Evolutionary conservation across 2,329 filamentous ascomycete species (phyloP), one percentile per base, ranked within the genome.

Genomic region (Talaromyces pinophilus): DNA sequence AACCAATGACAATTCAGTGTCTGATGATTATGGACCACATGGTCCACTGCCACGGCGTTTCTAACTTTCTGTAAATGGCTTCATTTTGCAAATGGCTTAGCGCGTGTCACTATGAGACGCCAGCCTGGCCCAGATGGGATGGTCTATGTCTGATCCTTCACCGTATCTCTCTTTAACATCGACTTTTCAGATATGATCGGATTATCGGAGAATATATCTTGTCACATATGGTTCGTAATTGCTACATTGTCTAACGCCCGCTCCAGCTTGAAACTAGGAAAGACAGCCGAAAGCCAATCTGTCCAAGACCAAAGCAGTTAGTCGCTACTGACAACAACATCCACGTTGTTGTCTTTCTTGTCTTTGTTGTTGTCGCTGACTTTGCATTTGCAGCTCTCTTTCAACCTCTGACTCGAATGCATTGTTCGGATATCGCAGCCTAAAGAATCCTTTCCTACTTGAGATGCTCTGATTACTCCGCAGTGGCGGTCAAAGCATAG

Each of bases 71-170:
- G 25, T 25, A 25, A 25, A 25, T 25, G 25, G 25, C 25, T 25
- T 4, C 25, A 25, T 25, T 62, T 22, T 19, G n/a, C 4, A 42
- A 54, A 15, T 8, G 22, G 61, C 8, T 19, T 63, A 63, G 61
- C 15, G 2, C 4, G 61, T 17, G 22, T 63, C 17, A 55, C 2
- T 1, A 19, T 55, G 60, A 63, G 48, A 63, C 48, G 42, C 15
- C 57, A 30, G n/a, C n/a, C 13, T 40, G 40, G 19, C 46, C 46
- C 46, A 25, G 46, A 13, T n/a, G 17, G 15, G 25, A 30, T 17
- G 50, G 7, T 22, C 28, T 35, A 44, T n/a, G 40, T 44, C 19
- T 44, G 42, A 62, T 25, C 60, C 48, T 62, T 62, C 60, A 62
- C 60, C 60, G 60, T 52, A 42, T 35, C 28, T 35, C 25, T 30